These are phyloP conservation scores for Sclerotinia nivalis DNA, from an alignment of 2,329 filamentous ascomycete genomes.

Conservation along the genomic window DNA sequence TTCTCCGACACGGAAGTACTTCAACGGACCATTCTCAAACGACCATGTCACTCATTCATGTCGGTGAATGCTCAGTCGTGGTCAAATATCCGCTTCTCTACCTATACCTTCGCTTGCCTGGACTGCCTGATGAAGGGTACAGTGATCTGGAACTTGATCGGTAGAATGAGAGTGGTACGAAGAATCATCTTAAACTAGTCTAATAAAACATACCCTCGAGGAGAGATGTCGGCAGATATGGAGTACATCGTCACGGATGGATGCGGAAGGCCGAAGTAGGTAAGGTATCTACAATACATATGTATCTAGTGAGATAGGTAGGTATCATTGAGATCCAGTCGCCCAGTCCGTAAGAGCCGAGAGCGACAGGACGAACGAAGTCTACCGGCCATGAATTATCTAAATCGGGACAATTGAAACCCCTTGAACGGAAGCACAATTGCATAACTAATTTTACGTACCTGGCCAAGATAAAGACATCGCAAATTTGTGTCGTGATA, in stretches of 20 bases:
- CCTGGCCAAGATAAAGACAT: neutral
- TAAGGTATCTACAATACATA: conserved; percentile 13
- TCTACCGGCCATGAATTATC: conserved; percentile 8
- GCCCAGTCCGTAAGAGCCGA: conserved; percentile 11
- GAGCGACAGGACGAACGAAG: conserved; percentile 14
- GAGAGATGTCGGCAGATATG: conserved; percentile 10
- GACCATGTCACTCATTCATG: conserved; percentile 19
- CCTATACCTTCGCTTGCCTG: conserved; percentile 5
- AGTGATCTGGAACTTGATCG: conserved; percentile 8
- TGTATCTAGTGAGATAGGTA: conserved; percentile 1
- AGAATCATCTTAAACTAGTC: neutral
- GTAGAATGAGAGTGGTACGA: neutral
- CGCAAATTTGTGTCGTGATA: conserved; percentile 1
- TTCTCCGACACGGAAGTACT: conserved; percentile 2
- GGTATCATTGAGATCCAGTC: neutral
- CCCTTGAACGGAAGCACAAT: neutral
- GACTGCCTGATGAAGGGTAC: conserved; percentile 4
- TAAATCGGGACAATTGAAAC: conserved; percentile 6
- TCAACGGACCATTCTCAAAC: conserved; percentile 16
- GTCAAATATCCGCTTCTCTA: conserved; percentile 14
- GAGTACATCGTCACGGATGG: conserved; percentile 5
- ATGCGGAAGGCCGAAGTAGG: conserved; percentile 11
- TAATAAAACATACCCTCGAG: neutral
- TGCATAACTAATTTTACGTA: conserved; percentile 5
- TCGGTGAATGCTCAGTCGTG: conserved; percentile 12